Base-by-base conservation (phyloP, 2,329 filamentous ascomycete species). In the Fusarium sororula region DNA sequence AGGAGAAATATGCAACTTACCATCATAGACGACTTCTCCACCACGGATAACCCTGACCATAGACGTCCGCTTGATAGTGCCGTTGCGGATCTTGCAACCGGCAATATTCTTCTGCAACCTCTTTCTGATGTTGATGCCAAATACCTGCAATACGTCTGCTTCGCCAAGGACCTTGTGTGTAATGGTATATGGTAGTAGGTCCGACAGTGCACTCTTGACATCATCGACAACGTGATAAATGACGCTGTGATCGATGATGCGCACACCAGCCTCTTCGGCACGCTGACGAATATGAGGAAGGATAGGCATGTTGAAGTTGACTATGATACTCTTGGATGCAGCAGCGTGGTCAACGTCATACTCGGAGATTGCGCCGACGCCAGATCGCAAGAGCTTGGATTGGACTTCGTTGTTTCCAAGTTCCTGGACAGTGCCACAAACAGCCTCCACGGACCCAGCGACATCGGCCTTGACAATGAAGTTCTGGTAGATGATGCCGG, bases 401-500 rank as follows among this genome's bases (percentile, higher is more conserved):
- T 87, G 89, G 44, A 98, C 92, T 80, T 98, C 94, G 76, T 94
- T 91, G 83, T 93, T 98, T 72, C 95, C 95, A 72, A 98, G 87
- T 67, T 92, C 90, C 69, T 91, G 85, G 66, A 99, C 88, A 14
- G 92, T 92, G 55, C 94, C 92, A 68, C 91, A 87, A 6, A 98
- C 93, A 6, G 96, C 96, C 84, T 99, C 96, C 1, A 95, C 95
- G 0, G 96, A 98, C 42, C 96, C 96, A 70, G 93, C 93, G 24
- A 98, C 96, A 78, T 99, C 96, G 61, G 92, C 95, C 83, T 97
- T 98, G 84, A 99, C 87, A 66, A 96, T 90, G 82, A 98, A 96
- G 77, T 93, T 93, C 54, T 98, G 88, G 22, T 88, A 84, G 57
- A 86, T 85, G 13, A 87, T 82, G 14, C 86, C 85, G 39, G 81